phyloP scores from a whole-genome alignment of 73 alveolate species.

The Tetrahymena borealis region DNA sequence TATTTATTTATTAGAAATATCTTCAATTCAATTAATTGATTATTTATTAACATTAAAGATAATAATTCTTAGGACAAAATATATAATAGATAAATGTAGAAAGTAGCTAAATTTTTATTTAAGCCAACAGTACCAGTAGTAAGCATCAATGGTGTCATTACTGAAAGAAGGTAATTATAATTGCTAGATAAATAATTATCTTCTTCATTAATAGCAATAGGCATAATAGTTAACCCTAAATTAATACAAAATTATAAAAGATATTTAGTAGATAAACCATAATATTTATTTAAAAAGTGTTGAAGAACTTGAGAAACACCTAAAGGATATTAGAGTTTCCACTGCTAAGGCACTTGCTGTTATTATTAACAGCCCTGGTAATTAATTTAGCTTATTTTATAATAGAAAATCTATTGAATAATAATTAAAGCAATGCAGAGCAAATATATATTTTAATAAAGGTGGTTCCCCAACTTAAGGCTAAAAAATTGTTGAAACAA shows the following conservation, averaged over 20 bases:
- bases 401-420: neutral
- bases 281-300: neutral
- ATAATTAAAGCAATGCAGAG: neutral
- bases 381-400: neutral
- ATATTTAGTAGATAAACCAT: too few relatives aligned
- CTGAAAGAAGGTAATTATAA: neutral
- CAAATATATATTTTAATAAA: neutral
- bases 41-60: too few relatives aligned
- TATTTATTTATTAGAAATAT: neutral
- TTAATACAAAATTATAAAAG: too few relatives aligned
- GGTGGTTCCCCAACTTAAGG: slow-evolving; percentile 7
- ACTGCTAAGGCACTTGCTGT: slow-evolving; percentile 48
- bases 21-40: neutral
- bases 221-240: too few relatives aligned
- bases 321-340: neutral
- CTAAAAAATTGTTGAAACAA: slow-evolving; percentile 1
- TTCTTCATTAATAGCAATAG: too few relatives aligned
- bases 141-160: neutral
- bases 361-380: slow-evolving; percentile 39
- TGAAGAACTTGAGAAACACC: neutral
- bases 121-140: neutral
- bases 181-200: too few relatives aligned
- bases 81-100: neutral
- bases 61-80: too few relatives aligned
- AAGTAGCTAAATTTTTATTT: neutral